Conservation (phyloP, 495 filamentous ascomycete genomes). For the Pyronema omphalodes region DNA sequence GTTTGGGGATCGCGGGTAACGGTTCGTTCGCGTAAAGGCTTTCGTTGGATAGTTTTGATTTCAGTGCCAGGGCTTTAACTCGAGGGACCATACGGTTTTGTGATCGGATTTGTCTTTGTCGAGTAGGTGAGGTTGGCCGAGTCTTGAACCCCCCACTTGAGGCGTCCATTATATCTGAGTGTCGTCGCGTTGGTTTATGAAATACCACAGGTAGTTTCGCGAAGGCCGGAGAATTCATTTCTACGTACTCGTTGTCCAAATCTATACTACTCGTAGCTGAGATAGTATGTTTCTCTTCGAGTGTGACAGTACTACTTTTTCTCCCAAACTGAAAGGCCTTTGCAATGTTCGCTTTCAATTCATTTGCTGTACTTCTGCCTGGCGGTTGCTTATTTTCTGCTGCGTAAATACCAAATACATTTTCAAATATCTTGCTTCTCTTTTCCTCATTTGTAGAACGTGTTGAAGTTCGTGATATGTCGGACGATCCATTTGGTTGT, state of each 20-base stretch:
- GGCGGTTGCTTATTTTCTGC: conserved; percentile 4
- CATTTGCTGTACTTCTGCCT: conserved; percentile 1
- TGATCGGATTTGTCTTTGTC: too few relatives aligned
- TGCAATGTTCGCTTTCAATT: conserved; percentile 2
- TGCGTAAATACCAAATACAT: conserved; percentile 1
- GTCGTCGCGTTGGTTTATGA: not conserved
- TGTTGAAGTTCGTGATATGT: not conserved
- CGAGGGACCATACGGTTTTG: too few relatives aligned
- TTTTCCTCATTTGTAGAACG: not conserved
- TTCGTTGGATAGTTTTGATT: not conserved
- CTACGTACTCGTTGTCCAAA: not conserved
- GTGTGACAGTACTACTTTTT: not conserved
- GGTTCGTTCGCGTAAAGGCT: not conserved
- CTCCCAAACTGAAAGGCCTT: not conserved
- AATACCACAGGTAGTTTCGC: not conserved
- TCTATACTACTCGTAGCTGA: not conserved
- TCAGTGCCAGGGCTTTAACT: not conserved
- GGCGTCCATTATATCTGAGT: not conserved
- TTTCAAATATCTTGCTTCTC: not conserved
- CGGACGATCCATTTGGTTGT: not conserved
- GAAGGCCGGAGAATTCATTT: not conserved
- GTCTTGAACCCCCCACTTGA: too few relatives aligned
- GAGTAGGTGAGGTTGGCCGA: too few relatives aligned
- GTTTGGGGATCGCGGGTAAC: not conserved
- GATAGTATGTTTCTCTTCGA: not conserved